Base-by-base conservation (phyloP, 2,329 filamentous ascomycete species). In the Acarospora socialis region DNA sequence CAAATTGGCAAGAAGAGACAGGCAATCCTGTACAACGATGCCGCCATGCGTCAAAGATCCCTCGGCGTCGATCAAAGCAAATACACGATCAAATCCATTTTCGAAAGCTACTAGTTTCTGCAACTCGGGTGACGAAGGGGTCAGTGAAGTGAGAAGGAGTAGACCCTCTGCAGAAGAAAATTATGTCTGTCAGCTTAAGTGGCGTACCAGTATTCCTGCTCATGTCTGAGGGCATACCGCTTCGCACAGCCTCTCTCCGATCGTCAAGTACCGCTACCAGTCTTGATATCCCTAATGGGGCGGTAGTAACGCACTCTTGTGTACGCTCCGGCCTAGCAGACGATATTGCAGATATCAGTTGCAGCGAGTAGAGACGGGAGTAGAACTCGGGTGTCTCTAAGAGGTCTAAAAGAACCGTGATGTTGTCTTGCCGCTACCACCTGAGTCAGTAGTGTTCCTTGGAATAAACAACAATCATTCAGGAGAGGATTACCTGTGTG, bases 51-150 rank as follows among this genome's bases (percentile, higher is more conserved):
- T 68, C 26, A 98, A 60, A 2, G 77, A 79, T 0, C 90, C 90
- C 47, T 98, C 90, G 1, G 67, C 63, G 42, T 77, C 70, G 32
- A 98, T 81, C 32, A 95, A 76, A 26, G 66, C 66, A 51, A 95
- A 94, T 16, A 92, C 63, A 25, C 78, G 75, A 39, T 90, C 83
- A 46, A 94, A 95, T 0, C 86, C 82, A 63, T 83, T 87, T 48
- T 94, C 84, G 44, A 94, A 95, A 0, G 84, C 90, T 15, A 95
- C 86, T 2, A 95, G 68, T 54, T 95, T 95, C 51, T 95, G 86
- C 32, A 98, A 70, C 46, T 95, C 86, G 24, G 77, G 61, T 6
- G 87, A 93, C 0, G 76, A 77, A 18, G 83, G 81, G 0, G 90
- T 94, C 18, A 98, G 66, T 35, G 84, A 81, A 19, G 81, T 92